Evolutionary conservation across 768 basidiomycete genomes (phyloP).

Genomic region (Tephrocybe sp.): DNA sequence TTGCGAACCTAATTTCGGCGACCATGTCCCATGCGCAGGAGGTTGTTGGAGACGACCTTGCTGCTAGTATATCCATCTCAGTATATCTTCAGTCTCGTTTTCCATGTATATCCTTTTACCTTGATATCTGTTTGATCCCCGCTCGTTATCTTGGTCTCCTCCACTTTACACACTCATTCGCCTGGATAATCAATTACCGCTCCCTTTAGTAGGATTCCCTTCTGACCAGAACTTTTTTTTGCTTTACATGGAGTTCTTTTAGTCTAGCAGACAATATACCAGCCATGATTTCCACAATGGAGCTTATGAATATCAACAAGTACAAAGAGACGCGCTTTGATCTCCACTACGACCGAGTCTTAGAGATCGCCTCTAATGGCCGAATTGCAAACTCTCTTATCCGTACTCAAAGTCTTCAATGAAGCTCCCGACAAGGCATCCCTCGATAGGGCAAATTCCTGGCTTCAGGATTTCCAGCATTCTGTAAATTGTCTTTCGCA

Average conservation of each 20-base stretch:
- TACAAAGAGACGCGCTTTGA: constrained; percentile 26
- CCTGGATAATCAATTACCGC: constrained; percentile 52
- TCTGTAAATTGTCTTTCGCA: constrained; percentile 88
- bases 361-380: constrained; percentile 46
- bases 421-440: constrained; percentile 80
- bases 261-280: constrained; percentile 41
- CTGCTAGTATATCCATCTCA: constrained; percentile 26
- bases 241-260: constrained; percentile 40
- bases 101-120: constrained; percentile 39
- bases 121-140: constrained; percentile 32
- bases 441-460: constrained; percentile 85
- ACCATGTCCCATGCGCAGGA: constrained; percentile 24
- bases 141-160: constrained; percentile 45
- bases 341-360: constrained; percentile 13
- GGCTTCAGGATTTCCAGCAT: constrained; percentile 99
- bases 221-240: constrained; percentile 34
- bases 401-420: constrained; percentile 77
- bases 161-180: constrained; percentile 59
- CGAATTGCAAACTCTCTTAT: constrained; percentile 67
- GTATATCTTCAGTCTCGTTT: constrained; percentile 23
- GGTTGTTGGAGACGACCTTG: constrained; percentile 25
- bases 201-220: constrained; percentile 46
- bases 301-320: constrained; percentile 29
- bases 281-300: constrained; percentile 22
- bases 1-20: constrained; percentile 51